phyloP scores from a whole-genome alignment of 192 early-diverging fungal genomes.

The Podila verticillata region DNA sequence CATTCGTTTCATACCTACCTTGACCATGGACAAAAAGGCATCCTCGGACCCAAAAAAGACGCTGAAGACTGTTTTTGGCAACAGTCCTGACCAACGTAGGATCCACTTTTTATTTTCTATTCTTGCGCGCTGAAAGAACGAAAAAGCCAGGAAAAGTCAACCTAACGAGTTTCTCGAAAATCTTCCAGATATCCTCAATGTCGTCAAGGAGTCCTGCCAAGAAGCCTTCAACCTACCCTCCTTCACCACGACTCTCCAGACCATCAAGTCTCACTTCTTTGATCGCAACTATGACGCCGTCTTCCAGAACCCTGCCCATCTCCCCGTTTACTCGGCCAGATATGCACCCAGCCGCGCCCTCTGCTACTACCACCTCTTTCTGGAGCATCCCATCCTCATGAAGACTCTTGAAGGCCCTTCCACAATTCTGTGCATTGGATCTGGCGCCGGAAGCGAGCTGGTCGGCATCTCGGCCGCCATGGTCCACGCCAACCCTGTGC shows the following conservation, averaged over 20 bases:
- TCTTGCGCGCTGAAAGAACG: too few relatives aligned
- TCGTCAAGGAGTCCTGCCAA: slow-evolving; percentile 71
- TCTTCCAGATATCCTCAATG: slow-evolving; percentile 63
- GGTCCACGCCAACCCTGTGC: slow-evolving; percentile 45
- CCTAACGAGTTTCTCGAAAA: too few relatives aligned
- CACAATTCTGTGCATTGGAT: slow-evolving; percentile 75
- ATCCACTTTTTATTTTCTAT: background rate
- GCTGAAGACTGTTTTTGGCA: slow-evolving; percentile 52
- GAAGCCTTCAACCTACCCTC: slow-evolving; percentile 64
- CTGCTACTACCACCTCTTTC: slow-evolving; percentile 84
- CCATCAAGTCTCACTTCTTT: slow-evolving; percentile 86
- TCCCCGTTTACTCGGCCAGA: slow-evolving; percentile 87
- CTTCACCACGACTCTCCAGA: slow-evolving; percentile 70
- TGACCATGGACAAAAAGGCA: slow-evolving; percentile 28
- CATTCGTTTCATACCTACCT: background rate
- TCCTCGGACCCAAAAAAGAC: slow-evolving; percentile 24
- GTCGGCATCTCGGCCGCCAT: slow-evolving; percentile 81
- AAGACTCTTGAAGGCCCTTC: slow-evolving; percentile 58
- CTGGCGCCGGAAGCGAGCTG: slow-evolving; percentile 88
- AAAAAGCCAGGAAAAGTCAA: too few relatives aligned
- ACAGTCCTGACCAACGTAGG: slow-evolving; percentile 62
- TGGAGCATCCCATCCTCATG: slow-evolving; percentile 56
- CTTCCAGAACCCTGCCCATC: slow-evolving; percentile 75
- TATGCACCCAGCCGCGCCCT: slow-evolving; percentile 88
- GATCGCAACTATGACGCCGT: slow-evolving; percentile 85